phyloP scores from a whole-genome alignment of 140 eudicot genomes.

The Erigeron philadelphicus region DNA sequence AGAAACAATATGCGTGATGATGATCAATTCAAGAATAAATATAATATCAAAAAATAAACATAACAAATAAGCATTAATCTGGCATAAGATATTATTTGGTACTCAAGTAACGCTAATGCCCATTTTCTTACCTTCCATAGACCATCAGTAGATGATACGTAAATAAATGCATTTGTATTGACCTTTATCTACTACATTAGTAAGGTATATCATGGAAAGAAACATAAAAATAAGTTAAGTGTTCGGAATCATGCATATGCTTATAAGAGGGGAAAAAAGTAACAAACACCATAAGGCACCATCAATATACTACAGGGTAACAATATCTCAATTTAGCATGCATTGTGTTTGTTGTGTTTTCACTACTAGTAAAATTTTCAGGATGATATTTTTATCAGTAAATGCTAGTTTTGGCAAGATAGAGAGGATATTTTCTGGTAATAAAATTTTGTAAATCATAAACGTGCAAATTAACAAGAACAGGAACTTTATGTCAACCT shows the following conservation, averaged over 20 bases:
- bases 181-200: background rate
- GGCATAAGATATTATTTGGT: background rate
- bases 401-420: slow-evolving; percentile 8
- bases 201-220: background rate
- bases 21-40: slow-evolving; percentile 16
- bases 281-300: background rate
- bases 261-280: background rate
- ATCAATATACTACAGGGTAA: background rate
- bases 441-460: background rate
- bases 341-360: slow-evolving; percentile 1
- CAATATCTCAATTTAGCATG: background rate
- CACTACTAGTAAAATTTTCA: slow-evolving; percentile 12
- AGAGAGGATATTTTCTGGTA: background rate
- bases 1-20: slow-evolving; percentile 14
- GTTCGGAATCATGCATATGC: no score
- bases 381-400: slow-evolving; percentile 7
- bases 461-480: slow-evolving; percentile 17
- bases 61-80: background rate
- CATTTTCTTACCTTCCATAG: slow-evolving; percentile 22
- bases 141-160: slow-evolving; percentile 4
- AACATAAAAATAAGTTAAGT: no score
- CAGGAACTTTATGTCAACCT: slow-evolving; percentile 5
- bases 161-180: slow-evolving; percentile 3
- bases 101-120: slow-evolving; percentile 11
- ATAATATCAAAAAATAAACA: slow-evolving; percentile 1